Percentiles rank a stretch among this genome's conserved stretches.
Conservation (phyloP, 1,284 basidiomycete species). For the Heterobasidion irregulare region DNA sequence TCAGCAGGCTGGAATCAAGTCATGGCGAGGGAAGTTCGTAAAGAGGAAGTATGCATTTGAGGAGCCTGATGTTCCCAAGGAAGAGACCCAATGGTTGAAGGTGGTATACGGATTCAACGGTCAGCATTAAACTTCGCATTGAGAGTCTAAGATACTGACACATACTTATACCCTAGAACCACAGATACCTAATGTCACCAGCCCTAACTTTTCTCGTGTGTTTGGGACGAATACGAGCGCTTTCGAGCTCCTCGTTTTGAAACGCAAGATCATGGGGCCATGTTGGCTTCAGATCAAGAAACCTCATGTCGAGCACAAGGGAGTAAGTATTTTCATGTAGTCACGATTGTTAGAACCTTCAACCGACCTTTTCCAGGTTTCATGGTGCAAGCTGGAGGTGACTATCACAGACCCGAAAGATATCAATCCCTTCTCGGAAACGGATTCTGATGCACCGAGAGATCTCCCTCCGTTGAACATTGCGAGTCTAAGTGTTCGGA, state of each 20-base stretch:
- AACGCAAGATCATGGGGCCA: conserved; percentile 97
- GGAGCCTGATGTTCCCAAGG: conserved; percentile 73
- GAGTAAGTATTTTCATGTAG: conserved; percentile 40
- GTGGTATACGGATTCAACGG: conserved; percentile 83
- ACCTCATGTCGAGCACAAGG: conserved; percentile 65
- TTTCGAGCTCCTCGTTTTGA: conserved; percentile 93
- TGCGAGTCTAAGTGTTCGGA: conserved; percentile 85
- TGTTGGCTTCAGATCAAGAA: conserved; percentile 92
- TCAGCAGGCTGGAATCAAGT: conserved; percentile 67
- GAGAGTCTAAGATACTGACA: background rate
- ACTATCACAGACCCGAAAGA: conserved; percentile 81
- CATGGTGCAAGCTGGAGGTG: conserved; percentile 96
- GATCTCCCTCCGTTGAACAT: conserved; percentile 88
- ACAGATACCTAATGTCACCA: conserved; percentile 68
- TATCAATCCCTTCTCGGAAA: conserved; percentile 77
- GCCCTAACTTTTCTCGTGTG: conserved; percentile 80
- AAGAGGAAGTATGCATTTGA: conserved; percentile 93
- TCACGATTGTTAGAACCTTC: conserved; percentile 3
- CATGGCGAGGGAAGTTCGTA: conserved; percentile 79
- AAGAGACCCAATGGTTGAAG: conserved; percentile 86
- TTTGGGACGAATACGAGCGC: conserved; percentile 93
- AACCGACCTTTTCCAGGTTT: conserved; percentile 45
- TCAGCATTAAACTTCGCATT: conserved; percentile 21
- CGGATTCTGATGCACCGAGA: conserved; percentile 64
- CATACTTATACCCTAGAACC: conserved; percentile 29